A percentile compares a stretch with the other conserved stretches of the same genome.
Evolutionary conservation across 768 basidiomycete genomes (phyloP).

Genomic region (Lyophyllum atratum): DNA sequence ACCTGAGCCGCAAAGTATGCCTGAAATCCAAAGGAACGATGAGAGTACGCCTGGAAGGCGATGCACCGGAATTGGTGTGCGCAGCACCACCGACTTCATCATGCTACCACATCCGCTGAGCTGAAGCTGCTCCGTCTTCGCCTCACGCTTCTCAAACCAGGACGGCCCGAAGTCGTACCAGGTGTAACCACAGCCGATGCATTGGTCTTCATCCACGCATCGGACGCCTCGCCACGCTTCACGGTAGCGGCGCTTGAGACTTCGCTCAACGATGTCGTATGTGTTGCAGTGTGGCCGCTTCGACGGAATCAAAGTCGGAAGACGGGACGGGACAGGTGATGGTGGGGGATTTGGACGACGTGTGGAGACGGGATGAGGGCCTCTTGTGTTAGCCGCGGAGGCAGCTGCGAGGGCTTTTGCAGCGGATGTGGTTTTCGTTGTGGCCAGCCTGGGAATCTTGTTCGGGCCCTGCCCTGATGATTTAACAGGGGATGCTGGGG

Average conservation of each 20-base stretch:
- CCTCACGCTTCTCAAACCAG: conserved; percentile 71
- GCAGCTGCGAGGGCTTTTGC: conserved; percentile 44
- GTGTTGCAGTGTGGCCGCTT: conserved; percentile 48
- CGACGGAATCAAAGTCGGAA: conserved; percentile 68
- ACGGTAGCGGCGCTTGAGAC: conserved; percentile 42
- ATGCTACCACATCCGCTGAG: conserved; percentile 82
- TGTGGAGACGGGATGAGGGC: conserved; percentile 22
- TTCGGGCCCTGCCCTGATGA: conserved; percentile 55
- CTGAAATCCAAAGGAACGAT: conserved; percentile 4
- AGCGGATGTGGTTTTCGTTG: conserved; percentile 51
- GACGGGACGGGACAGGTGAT: conserved; percentile 71
- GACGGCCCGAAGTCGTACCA: conserved; percentile 71
- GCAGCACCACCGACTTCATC: conserved; percentile 14
- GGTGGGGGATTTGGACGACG: conserved; percentile 46
- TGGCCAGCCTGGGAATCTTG: conserved; percentile 68
- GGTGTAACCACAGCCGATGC: conserved; percentile 70
- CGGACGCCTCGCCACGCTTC: conserved; percentile 40
- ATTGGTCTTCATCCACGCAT: conserved; percentile 81
- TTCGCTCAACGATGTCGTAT: conserved; percentile 51
- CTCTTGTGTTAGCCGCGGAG: conserved; percentile 33
- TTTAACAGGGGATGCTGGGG: conserved; percentile 44
- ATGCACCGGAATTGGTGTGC: not conserved
- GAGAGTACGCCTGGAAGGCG: not conserved
- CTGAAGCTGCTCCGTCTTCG: conserved; percentile 87
- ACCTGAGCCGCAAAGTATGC: not conserved